phyloP scores from a whole-genome alignment of 805 yeast genomes.

The Candida bentonensis region DNA sequence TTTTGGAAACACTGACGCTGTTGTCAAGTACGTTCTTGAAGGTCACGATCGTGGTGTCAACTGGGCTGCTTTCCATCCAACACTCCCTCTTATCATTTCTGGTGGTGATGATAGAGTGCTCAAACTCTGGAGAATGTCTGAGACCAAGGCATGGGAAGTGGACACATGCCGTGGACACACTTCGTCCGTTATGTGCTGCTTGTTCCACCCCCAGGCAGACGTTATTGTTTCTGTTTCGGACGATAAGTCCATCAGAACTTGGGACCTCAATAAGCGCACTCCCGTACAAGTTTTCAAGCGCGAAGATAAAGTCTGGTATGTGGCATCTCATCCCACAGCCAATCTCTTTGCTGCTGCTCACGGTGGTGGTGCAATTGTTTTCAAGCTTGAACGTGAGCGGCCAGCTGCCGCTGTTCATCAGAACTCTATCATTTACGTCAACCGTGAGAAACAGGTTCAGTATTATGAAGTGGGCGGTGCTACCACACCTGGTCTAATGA shows the following conservation, averaged over 20 bases:
- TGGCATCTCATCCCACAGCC: constrained; percentile 77
- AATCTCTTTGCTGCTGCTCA: constrained; percentile 94
- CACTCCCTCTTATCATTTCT: constrained; percentile 83
- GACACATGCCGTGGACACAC: constrained; percentile 98
- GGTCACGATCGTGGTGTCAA: constrained; percentile 98
- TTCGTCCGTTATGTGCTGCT: constrained; percentile 74
- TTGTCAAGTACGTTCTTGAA: constrained; percentile 88
- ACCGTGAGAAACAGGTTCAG: constrained; percentile 77
- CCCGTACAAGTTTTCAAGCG: constrained; percentile 90
- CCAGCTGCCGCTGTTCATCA: constrained; percentile 73
- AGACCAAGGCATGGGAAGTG: constrained; percentile 97
- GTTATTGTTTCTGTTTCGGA: constrained; percentile 87
- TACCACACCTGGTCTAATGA: constrained; percentile 61
- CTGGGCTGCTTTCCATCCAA: constrained; percentile 98
- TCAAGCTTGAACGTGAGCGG: constrained; percentile 93
- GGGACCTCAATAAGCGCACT: constrained; percentile 91
- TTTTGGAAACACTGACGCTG: constrained; percentile 87
- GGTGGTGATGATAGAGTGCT: constrained; percentile 94
- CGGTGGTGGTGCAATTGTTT: constrained; percentile 95
- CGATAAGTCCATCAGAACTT: constrained; percentile 88
- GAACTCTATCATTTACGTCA: constrained; percentile 61
- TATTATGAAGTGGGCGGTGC: constrained; percentile 56
- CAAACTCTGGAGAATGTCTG: constrained; percentile 95
- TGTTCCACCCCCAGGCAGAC: constrained; percentile 90
- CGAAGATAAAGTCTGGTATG: constrained; percentile 92